These are phyloP conservation scores for Talaromyces sp. DNA, from an alignment of 2,329 filamentous ascomycete genomes.

Conservation along the genomic window DNA sequence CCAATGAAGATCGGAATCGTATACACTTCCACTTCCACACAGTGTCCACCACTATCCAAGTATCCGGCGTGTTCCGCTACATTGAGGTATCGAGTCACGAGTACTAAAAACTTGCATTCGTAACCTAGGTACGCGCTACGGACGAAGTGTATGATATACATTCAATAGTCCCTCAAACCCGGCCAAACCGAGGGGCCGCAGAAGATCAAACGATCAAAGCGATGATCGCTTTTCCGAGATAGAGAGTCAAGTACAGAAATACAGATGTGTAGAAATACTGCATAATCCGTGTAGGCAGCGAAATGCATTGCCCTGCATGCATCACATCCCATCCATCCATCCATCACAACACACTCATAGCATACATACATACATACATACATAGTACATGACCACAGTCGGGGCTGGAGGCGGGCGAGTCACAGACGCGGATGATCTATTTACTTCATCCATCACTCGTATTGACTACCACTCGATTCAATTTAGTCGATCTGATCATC, in stretches of 20 bases:
- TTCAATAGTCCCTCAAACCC: neutral
- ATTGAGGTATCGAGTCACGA: neutral
- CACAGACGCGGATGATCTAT: neutral
- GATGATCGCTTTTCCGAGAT: neutral
- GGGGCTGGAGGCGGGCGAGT: neutral
- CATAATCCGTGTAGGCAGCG: slow-evolving; percentile 8
- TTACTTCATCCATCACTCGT: neutral
- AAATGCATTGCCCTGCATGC: slow-evolving; percentile 20
- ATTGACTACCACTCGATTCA: neutral
- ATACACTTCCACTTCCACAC: neutral
- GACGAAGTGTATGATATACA: neutral
- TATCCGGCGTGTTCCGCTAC: neutral
- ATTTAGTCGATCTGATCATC: neutral
- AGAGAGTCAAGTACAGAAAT: neutral
- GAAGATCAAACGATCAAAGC: neutral
- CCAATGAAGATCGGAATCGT: neutral
- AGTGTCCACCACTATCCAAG: neutral
- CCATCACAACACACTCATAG: neutral
- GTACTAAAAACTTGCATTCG: too few relatives aligned
- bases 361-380: too few relatives aligned
- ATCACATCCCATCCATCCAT: slow-evolving; percentile 1
- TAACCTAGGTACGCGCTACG: neutral
- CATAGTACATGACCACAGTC: too few relatives aligned
- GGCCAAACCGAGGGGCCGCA: neutral
- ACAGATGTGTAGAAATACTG: neutral